Conservation (phyloP, 2,329 filamentous ascomycete genomes). For the Apiospora malaysiana region DNA sequence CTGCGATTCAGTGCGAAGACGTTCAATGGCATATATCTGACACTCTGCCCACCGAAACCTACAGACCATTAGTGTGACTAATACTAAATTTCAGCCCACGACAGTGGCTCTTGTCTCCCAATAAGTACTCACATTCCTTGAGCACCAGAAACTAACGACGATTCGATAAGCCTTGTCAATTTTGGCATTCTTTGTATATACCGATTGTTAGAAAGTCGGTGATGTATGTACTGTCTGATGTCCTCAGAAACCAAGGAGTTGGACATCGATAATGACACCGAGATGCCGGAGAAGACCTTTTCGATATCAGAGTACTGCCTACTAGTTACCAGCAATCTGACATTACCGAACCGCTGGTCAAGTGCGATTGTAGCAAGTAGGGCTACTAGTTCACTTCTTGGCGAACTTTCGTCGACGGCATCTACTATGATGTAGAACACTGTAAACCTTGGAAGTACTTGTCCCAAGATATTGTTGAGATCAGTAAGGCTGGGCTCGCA, state of each 20-base stretch:
- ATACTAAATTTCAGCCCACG: not conserved
- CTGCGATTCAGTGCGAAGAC: conserved; percentile 16
- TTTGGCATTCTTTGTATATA: not conserved
- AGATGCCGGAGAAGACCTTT: conserved; percentile 19
- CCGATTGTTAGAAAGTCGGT: not conserved
- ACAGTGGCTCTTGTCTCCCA: not conserved
- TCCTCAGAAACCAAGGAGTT: conserved; percentile 26
- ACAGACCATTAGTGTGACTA: not conserved
- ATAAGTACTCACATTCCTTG: not conserved
- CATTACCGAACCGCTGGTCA: conserved; percentile 26
- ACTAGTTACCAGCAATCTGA: conserved; percentile 29
- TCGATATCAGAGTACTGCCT: conserved; percentile 29
- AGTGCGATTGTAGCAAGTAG: conserved; percentile 24
- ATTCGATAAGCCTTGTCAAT: not conserved
- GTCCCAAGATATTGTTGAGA: conserved; percentile 25
- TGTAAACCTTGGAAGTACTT: conserved; percentile 20
- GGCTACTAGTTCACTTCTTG: conserved; percentile 24
- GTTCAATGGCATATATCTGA: conserved; percentile 28
- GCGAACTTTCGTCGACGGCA: conserved; percentile 32
- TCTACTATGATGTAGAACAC: conserved; percentile 30
- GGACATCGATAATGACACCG: conserved; percentile 18
- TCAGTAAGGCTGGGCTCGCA: conserved; percentile 25
- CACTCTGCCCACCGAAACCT: conserved; percentile 32
- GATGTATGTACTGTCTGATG: conserved; percentile 25
- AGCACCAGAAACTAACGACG: not conserved